Evolutionary conservation across 148 eudicot genomes (phyloP).

Genomic region (Silene conica): DNA sequence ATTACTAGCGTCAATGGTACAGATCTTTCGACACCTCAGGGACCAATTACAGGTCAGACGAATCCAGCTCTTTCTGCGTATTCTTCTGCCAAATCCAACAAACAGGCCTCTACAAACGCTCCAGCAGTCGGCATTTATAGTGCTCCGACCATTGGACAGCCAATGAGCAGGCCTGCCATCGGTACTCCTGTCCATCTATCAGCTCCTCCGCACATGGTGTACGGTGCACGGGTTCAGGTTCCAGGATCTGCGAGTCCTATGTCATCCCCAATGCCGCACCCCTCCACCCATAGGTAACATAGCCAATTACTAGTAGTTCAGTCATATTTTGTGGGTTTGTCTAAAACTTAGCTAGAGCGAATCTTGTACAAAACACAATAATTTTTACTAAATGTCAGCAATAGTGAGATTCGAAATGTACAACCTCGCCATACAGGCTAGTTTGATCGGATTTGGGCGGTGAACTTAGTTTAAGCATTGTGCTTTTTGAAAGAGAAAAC

Average conservation of each 20-base stretch:
- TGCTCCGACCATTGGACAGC: constrained; percentile 62
- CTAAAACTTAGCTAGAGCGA: neutral
- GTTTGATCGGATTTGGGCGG: neutral
- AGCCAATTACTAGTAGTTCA: neutral
- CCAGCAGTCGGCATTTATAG: constrained; percentile 41
- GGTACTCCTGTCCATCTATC: constrained; percentile 36
- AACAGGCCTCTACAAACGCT: constrained; percentile 28
- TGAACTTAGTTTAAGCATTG: neutral
- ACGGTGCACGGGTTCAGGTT: constrained; percentile 44
- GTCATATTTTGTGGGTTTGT: constrained; percentile 1
- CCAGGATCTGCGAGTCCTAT: constrained; percentile 48
- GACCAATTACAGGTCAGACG: constrained; percentile 58
- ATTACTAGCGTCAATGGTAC: constrained; percentile 45
- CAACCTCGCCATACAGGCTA: neutral
- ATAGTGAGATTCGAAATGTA: neutral
- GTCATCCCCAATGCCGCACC: constrained; percentile 48
- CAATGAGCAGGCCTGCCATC: constrained; percentile 50
- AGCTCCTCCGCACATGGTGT: constrained; percentile 34
- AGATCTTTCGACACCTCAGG: constrained; percentile 36
- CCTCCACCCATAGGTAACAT: constrained; percentile 49
- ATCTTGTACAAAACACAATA: constrained; percentile 13
- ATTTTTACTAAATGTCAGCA: neutral
- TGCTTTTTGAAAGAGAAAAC: neutral
- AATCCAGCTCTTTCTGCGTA: constrained; percentile 30
- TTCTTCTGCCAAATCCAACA: constrained; percentile 36